Percentiles rank a stretch among this genome's conserved stretches.
These are phyloP conservation scores for Lasiodiplodia sp. DNA, from an alignment of 2,329 filamentous ascomycete species.

Conservation along the genomic window DNA sequence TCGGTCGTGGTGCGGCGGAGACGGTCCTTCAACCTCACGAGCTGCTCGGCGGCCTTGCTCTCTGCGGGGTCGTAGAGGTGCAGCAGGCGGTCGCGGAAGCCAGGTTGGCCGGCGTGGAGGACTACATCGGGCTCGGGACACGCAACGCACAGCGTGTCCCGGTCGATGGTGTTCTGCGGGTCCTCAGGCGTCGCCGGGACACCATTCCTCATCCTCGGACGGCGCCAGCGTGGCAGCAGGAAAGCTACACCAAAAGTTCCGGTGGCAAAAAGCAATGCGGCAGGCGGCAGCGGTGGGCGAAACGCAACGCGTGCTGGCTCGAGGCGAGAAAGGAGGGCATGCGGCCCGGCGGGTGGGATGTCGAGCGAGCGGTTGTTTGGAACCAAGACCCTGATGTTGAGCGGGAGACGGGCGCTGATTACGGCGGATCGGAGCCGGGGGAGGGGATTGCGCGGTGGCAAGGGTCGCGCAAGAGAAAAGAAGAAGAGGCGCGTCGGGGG, in stretches of 20 bases:
- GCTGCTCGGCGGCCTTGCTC: conserved; percentile 66
- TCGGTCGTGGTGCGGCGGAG: conserved; percentile 62
- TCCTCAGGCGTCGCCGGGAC: conserved; percentile 38
- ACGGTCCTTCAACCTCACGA: conserved; percentile 65
- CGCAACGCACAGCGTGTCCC: conserved; percentile 53
- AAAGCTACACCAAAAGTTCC: background rate
- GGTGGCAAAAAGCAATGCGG: background rate
- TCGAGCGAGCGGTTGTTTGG: conserved; percentile 11
- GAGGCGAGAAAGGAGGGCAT: conserved; percentile 7
- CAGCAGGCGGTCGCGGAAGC: conserved; percentile 50
- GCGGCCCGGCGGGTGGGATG: conserved; percentile 7
- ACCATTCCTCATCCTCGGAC: conserved; percentile 39
- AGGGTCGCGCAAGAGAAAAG: conserved; percentile 11
- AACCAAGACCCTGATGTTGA: background rate
- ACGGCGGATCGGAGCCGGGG: conserved; percentile 21
- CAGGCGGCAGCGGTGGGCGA: background rate
- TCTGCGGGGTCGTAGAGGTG: conserved; percentile 55
- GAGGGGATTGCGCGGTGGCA: conserved; percentile 12
- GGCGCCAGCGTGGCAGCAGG: conserved; percentile 6
- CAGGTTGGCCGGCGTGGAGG: conserved; percentile 52
- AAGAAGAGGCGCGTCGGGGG: background rate
- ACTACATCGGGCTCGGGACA: conserved; percentile 51
- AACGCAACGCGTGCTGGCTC: background rate
- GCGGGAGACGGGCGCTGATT: conserved; percentile 22
- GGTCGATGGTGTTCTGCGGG: conserved; percentile 50